A percentile compares a stretch with the other conserved stretches of the same genome.
These are phyloP conservation scores for Penicillium vulpinum DNA, from an alignment of 2,329 filamentous ascomycete species.

Conservation along the genomic window DNA sequence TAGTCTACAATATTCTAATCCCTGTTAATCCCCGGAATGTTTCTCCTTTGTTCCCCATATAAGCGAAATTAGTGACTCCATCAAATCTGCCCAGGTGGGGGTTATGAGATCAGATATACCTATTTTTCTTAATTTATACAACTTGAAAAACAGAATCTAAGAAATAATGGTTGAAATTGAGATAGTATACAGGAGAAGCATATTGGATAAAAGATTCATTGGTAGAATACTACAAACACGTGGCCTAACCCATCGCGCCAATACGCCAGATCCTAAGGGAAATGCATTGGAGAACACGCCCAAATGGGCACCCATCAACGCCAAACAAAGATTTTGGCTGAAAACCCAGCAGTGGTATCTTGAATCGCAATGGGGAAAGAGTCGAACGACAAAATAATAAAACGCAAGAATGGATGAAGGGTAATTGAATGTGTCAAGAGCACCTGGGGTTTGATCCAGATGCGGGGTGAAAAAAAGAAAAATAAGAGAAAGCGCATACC, in stretches of 20 bases:
- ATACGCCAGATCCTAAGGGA: slow-evolving; percentile 6
- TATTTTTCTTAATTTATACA: background rate
- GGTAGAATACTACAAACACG: slow-evolving; percentile 6
- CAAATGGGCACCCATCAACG: slow-evolving; percentile 4
- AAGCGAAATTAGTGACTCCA: background rate
- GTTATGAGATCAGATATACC: background rate
- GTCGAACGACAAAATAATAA: background rate
- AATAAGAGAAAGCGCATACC: background rate
- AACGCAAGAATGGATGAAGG: background rate
- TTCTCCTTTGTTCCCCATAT: background rate
- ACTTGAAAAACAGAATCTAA: background rate
- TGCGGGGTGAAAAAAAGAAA: background rate
- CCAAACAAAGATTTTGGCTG: slow-evolving; percentile 7
- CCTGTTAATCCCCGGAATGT: background rate
- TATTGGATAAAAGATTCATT: slow-evolving; percentile 1
- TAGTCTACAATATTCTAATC: background rate
- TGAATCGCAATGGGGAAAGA: slow-evolving; percentile 3
- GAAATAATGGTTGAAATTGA: background rate
- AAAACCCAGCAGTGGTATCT: slow-evolving; percentile 13
- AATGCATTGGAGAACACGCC: background rate
- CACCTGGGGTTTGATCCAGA: background rate
- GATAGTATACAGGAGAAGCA: background rate
- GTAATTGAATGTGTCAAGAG: background rate
- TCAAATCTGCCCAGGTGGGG: background rate
- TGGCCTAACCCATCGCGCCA: slow-evolving; percentile 5